Base-by-base conservation (phyloP, 495 filamentous ascomycete genomes). In the Glutinoglossum americanum region DNA sequence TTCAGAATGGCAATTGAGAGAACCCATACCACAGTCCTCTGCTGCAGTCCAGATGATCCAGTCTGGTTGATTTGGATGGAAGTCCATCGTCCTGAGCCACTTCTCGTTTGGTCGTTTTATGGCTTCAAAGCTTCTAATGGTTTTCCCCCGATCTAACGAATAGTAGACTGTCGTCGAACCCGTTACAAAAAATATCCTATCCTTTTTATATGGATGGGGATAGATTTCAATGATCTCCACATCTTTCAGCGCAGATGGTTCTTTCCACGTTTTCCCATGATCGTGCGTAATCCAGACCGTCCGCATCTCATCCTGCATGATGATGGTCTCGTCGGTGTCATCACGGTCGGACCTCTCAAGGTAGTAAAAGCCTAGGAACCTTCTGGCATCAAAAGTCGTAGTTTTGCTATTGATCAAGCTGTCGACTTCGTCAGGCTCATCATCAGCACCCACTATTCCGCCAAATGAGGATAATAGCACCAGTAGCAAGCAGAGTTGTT, bases 1-100 rank as follows among this genome's bases (percentile, higher is more conserved):
- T 54, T 82, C 74, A 15, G 72, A 69, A 57, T 86, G 83, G 67
- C 89, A 96, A 15, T 73, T 69, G 37, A 65, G 64, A 6, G 60
- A 54, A 44, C 67, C 67, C 21, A 9, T 3, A 10, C 62, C 67
- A 56, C 80, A 84, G 51, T 81, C 74, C 48, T 74, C 74, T 51
- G 77, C 72, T 37, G 89, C 89, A 44, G 80, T 83, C 89, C 89
- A 99, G 59, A 99, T 84, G 35, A 96, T 67, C 83, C 87, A 95
- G 62, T 94, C 80, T 61, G 74, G 79, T 59, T 85, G 74, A 55
- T 80, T 76, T 8, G 85, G 83, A 62, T 99, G 92, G 69, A 97
- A 97, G 41, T 72, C 67, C 57, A 89, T 64, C 5, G 84, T 72
- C 28, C 74, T 74, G 3, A 75, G 32, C n/a, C n/a, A n/a, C n/a